A percentile compares a stretch with the other conserved stretches of the same genome.
Conservation (phyloP, 352 stramenopile species). For the Globisporangium mamillatum region DNA sequence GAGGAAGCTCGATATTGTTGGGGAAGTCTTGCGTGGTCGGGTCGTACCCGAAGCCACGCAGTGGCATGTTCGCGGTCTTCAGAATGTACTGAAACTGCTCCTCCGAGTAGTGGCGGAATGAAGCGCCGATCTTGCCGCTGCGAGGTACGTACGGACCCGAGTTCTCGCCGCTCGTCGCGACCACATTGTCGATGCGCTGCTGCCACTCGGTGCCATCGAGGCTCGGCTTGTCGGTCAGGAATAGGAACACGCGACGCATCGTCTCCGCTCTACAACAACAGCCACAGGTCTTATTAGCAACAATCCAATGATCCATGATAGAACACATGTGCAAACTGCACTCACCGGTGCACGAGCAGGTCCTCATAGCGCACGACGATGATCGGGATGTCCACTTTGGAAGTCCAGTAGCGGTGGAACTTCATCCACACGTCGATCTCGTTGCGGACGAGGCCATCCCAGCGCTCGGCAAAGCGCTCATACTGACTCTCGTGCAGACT, state of each 20-base stretch:
- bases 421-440: constrained; percentile 91
- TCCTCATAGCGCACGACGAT: constrained; percentile 93
- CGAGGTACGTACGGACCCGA: constrained; percentile 78
- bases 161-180: constrained; percentile 54
- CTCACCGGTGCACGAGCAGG: constrained; percentile 67
- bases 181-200: constrained; percentile 56
- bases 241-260: constrained; percentile 77
- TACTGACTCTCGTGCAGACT: constrained; percentile 88
- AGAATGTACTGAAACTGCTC: constrained; percentile 84
- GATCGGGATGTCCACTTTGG: constrained; percentile 86
- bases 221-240: constrained; percentile 54
- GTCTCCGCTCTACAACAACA: constrained; percentile 46
- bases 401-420: constrained; percentile 90
- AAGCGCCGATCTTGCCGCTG: constrained; percentile 82
- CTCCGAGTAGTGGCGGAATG: constrained; percentile 79
- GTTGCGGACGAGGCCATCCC: constrained; percentile 88
- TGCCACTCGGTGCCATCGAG: constrained; percentile 82
- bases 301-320: neutral
- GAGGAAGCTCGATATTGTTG: constrained; percentile 58
- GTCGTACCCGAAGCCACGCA: constrained; percentile 87
- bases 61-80: constrained; percentile 68
- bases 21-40: constrained; percentile 79
- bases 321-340: too few species aligned
- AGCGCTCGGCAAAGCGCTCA: constrained; percentile 82
- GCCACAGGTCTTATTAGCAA: neutral